Conservation (phyloP, 148 eudicot species). For the Rhododendron vialii region DNA sequence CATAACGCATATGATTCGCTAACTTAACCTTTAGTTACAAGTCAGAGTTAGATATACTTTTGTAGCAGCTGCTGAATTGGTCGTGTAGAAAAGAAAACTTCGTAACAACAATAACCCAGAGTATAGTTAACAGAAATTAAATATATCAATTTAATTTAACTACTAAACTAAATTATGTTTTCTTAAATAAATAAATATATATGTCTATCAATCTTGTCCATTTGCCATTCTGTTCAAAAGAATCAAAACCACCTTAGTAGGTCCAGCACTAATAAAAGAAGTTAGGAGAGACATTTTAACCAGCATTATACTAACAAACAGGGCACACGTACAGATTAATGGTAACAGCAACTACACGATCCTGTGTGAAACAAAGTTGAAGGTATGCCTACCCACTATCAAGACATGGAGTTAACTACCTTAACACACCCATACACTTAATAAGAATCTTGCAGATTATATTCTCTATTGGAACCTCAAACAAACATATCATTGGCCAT, state of each 20-base stretch:
- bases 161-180: too few species aligned
- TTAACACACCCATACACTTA: not conserved
- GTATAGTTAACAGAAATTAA: too few species aligned
- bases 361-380: too few species aligned
- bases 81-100: too few species aligned
- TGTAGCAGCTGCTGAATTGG: too few species aligned
- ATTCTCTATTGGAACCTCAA: not conserved
- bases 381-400: too few species aligned
- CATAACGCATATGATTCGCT: not conserved
- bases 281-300: not conserved
- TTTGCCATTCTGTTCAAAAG: not conserved
- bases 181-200: too few species aligned
- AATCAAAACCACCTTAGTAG: not conserved
- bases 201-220: not conserved
- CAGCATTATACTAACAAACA: not conserved
- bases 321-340: not conserved
- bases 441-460: not conserved
- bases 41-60: too few species aligned
- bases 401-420: not conserved
- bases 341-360: too few species aligned
- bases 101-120: too few species aligned
- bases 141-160: too few species aligned
- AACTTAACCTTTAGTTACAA: not conserved
- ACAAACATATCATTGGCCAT: not conserved
- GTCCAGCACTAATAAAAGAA: not conserved